Percentiles rank a stretch among this genome's conserved stretches.
phyloP scores from a whole-genome alignment of 495 filamentous ascomycete genomes.

The Penicillium crystallinum region DNA sequence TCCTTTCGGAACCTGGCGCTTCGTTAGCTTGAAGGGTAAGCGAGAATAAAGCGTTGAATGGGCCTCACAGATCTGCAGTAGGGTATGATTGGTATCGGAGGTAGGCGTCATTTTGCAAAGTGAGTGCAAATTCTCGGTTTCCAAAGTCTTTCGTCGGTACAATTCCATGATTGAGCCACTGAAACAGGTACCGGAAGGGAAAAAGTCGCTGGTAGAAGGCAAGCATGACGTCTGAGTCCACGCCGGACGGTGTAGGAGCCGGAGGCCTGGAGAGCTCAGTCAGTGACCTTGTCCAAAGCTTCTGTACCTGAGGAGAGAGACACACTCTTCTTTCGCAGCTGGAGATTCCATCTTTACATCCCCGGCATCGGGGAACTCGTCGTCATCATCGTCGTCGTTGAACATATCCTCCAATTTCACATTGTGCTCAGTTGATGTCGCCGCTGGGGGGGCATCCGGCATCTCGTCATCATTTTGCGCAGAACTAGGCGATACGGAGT shows the following conservation, averaged over 20 bases:
- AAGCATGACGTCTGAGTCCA: slow-evolving; percentile 77
- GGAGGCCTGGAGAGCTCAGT: slow-evolving; percentile 11
- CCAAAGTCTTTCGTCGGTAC: slow-evolving; percentile 80
- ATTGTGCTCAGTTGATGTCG: slow-evolving; percentile 23
- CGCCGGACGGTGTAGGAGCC: slow-evolving; percentile 33
- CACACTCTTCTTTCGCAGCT: slow-evolving; percentile 39
- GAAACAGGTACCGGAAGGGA: slow-evolving; percentile 90
- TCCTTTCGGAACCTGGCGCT: slow-evolving; percentile 78
- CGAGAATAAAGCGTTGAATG: neutral
- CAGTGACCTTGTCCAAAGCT: neutral
- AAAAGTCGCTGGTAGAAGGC: slow-evolving; percentile 95
- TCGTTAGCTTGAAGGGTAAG: neutral
- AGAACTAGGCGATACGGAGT: slow-evolving; percentile 42
- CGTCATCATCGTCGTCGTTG: slow-evolving; percentile 69
- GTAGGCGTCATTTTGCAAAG: slow-evolving; percentile 81
- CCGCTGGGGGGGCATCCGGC: slow-evolving; percentile 34
- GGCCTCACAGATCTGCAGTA: slow-evolving; percentile 72
- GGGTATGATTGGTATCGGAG: slow-evolving; percentile 87
- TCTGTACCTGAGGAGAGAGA: neutral
- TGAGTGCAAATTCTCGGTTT: slow-evolving; percentile 93
- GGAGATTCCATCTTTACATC: slow-evolving; percentile 42
- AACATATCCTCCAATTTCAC: slow-evolving; percentile 79
- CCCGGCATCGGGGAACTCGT: slow-evolving; percentile 65
- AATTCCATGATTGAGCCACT: slow-evolving; percentile 95
- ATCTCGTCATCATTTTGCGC: slow-evolving; percentile 33